These are phyloP conservation scores for Davidsoniella eucalypti DNA, from an alignment of 2,329 filamentous ascomycete species.

Conservation along the genomic window DNA sequence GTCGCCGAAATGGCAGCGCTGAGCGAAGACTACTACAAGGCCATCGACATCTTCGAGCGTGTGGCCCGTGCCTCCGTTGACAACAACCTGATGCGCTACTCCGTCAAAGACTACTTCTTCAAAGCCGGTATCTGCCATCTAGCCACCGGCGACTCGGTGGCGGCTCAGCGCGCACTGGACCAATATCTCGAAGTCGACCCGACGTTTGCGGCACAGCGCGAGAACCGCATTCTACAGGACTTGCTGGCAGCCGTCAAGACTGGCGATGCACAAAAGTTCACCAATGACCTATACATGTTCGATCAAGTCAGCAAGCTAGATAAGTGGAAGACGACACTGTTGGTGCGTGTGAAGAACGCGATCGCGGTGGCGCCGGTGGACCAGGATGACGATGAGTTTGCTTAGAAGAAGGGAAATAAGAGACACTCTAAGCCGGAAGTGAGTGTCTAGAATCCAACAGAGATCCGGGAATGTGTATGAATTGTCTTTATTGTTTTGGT, in stretches of 20 bases:
- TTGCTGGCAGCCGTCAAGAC: slow-evolving; percentile 58
- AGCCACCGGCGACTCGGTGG: slow-evolving; percentile 55
- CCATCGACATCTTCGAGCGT: slow-evolving; percentile 68
- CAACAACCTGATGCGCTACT: slow-evolving; percentile 88
- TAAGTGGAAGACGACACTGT: slow-evolving; percentile 86
- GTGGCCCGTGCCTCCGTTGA: slow-evolving; percentile 62
- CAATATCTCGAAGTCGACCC: slow-evolving; percentile 68
- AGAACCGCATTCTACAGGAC: slow-evolving; percentile 67
- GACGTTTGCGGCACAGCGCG: slow-evolving; percentile 58
- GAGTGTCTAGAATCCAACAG: too few species aligned
- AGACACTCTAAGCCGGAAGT: too few species aligned
- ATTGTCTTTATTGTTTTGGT: too few species aligned
- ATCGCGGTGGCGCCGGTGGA: slow-evolving; percentile 45
- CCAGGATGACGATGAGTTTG: slow-evolving; percentile 16
- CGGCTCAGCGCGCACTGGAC: slow-evolving; percentile 62
- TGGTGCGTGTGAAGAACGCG: slow-evolving; percentile 66
- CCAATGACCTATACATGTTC: slow-evolving; percentile 74
- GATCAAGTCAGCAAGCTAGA: slow-evolving; percentile 88
- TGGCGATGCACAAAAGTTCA: slow-evolving; percentile 66
- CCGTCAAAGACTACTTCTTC: slow-evolving; percentile 87
- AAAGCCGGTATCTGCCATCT: slow-evolving; percentile 89
- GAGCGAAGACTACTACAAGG: slow-evolving; percentile 68
- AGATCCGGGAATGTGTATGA: neutral
- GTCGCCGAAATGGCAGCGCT: slow-evolving; percentile 75
- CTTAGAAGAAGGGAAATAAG: slow-evolving; percentile 2